Conservation (phyloP, 1,284 basidiomycete species). For the Paramarasmius palmivorus region DNA sequence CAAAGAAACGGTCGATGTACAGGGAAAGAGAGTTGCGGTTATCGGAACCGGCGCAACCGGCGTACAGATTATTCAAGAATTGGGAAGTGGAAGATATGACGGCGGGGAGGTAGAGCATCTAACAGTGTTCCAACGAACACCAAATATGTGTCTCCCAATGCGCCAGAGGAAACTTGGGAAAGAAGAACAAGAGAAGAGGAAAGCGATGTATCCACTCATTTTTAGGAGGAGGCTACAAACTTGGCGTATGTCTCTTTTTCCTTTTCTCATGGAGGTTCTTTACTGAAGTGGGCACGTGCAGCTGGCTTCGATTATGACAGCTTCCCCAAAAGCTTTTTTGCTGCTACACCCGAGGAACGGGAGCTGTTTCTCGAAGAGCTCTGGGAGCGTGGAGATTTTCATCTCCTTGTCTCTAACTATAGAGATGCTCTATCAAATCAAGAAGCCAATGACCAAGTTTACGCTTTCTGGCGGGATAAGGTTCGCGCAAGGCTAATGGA, state of each 20-base stretch:
- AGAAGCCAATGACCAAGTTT: slow-evolving; percentile 22
- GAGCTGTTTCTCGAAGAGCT: slow-evolving; percentile 22
- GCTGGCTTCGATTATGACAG: slow-evolving; percentile 21
- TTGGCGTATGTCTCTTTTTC: slow-evolving; percentile 5
- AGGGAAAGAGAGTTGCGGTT: slow-evolving; percentile 24
- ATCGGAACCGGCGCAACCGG: slow-evolving; percentile 28
- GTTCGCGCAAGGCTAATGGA: slow-evolving; percentile 20
- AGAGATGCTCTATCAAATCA: slow-evolving; percentile 18
- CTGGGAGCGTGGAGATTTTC: slow-evolving; percentile 24
- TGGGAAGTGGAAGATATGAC: no score
- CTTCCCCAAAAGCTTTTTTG: slow-evolving; percentile 11
- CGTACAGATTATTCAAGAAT: slow-evolving; percentile 26
- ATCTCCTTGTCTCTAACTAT: slow-evolving; percentile 19
- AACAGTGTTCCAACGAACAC: slow-evolving; percentile 28
- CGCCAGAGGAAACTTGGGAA: slow-evolving; percentile 16
- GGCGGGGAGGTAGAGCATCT: slow-evolving; percentile 22
- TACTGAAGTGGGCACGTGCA: no score
- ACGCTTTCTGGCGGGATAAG: slow-evolving; percentile 27
- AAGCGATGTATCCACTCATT: slow-evolving; percentile 18
- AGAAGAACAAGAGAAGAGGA: slow-evolving; percentile 15
- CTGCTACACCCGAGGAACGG: slow-evolving; percentile 23
- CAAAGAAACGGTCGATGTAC: slow-evolving; percentile 20
- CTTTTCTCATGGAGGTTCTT: not conserved
- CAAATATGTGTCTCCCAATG: slow-evolving; percentile 25
- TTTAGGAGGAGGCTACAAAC: slow-evolving; percentile 20